A percentile compares a stretch with the other conserved stretches of the same genome.
Conservation (phyloP, 768 basidiomycete genomes). For the Russula lepida region DNA sequence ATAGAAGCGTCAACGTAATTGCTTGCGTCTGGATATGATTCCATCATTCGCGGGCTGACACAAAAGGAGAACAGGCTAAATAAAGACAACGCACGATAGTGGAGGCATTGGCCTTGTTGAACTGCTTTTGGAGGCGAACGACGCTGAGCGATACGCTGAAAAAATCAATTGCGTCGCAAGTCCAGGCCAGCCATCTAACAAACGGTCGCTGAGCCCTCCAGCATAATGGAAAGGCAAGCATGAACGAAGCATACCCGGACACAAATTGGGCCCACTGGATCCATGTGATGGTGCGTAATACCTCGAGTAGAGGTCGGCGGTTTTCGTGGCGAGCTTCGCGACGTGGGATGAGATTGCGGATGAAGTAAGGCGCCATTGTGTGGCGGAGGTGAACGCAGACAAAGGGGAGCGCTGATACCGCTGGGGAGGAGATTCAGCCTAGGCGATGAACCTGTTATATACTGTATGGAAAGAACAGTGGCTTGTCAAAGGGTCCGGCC, state of each 20-base stretch:
- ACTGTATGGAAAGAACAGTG: background rate
- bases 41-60: background rate
- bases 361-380: constrained; percentile 20
- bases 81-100: constrained; percentile 34
- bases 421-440: background rate
- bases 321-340: constrained; percentile 4
- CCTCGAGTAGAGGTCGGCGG: constrained; percentile 33
- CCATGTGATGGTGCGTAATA: constrained; percentile 36
- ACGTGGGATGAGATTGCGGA: constrained; percentile 17
- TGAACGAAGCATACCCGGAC: constrained; percentile 34
- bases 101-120: constrained; percentile 31
- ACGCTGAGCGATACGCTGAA: constrained; percentile 68
- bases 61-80: background rate
- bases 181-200: constrained; percentile 74
- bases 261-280: constrained; percentile 49
- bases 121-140: constrained; percentile 40
- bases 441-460: background rate
- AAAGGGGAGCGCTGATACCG: background rate
- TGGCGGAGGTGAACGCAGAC: background rate
- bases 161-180: constrained; percentile 80
- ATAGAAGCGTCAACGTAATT: constrained; percentile 87
- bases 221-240: background rate
- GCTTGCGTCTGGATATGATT: constrained; percentile 47
- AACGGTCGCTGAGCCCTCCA: background rate
- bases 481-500: background rate